Evolutionary conservation across 148 eudicot species (phyloP).

Genomic region (Diospyros lotus): DNA sequence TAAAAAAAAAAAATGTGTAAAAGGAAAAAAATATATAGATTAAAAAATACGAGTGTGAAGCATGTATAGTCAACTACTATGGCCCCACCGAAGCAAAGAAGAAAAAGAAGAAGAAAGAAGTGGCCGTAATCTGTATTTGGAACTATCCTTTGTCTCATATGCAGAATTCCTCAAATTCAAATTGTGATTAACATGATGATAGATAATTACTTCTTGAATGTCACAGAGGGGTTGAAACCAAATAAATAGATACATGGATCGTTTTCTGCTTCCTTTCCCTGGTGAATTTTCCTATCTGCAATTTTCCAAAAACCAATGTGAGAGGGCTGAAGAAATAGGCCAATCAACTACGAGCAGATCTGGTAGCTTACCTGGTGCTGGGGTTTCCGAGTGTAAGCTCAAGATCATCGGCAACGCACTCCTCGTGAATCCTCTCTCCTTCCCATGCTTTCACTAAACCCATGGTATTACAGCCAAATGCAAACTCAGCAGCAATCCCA

Average conservation of each 20-base stretch:
- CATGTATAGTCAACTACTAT: no score
- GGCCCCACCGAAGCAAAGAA: no score
- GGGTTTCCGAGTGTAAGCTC: slow-evolving; percentile 88
- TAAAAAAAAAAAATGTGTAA: not conserved
- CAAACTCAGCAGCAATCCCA: slow-evolving; percentile 82
- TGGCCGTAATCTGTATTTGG: no score
- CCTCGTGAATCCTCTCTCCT: slow-evolving; percentile 93
- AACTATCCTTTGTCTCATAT: no score
- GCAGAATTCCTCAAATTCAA: slow-evolving; percentile 12
- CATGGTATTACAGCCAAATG: slow-evolving; percentile 58
- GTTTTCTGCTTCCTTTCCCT: slow-evolving; percentile 8
- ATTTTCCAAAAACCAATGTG: not conserved
- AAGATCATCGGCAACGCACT: slow-evolving; percentile 92
- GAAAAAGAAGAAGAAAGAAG: no score
- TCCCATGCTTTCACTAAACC: slow-evolving; percentile 91
- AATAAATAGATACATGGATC: slow-evolving; percentile 11
- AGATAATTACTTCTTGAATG: not conserved
- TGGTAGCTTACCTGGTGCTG: slow-evolving; percentile 39
- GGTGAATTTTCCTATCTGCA: slow-evolving; percentile 23
- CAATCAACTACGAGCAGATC: not conserved
- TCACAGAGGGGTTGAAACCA: slow-evolving; percentile 14
- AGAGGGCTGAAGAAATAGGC: not conserved
- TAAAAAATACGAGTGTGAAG: not conserved
- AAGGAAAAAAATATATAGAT: not conserved
- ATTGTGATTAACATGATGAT: not conserved